These are phyloP conservation scores for Dioscorea zingiberensis DNA, from an alignment of 106 monocot species.

Conservation along the genomic window DNA sequence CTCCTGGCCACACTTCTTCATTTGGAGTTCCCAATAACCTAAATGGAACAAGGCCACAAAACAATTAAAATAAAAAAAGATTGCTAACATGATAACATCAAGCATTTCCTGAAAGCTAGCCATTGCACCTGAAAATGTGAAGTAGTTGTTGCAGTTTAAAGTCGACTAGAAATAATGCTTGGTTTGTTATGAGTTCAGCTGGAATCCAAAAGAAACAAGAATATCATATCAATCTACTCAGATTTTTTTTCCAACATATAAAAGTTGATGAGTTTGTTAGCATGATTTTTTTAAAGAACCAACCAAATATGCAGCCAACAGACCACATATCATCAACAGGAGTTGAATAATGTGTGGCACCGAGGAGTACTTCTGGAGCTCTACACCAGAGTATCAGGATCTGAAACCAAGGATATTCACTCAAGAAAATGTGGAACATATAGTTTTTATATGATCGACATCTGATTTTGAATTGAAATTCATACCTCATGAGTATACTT, in stretches of 20 bases:
- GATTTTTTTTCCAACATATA: neutral
- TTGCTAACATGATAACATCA: neutral
- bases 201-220: neutral
- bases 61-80: neutral
- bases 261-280: neutral
- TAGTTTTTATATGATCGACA: neutral
- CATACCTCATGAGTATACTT: constrained; percentile 96
- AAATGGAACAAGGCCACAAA: neutral
- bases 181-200: constrained; percentile 83
- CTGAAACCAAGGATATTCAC: constrained; percentile 15
- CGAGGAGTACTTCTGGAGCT: constrained; percentile 74
- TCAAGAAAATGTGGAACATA: no score
- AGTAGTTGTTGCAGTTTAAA: constrained; percentile 95
- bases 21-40: constrained; percentile 91
- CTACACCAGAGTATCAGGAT: constrained; percentile 82
- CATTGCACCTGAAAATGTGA: constrained; percentile 65
- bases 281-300: neutral
- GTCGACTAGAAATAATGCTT: constrained; percentile 84
- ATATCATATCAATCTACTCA: neutral
- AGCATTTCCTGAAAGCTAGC: neutral
- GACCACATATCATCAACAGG: constrained; percentile 88
- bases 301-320: constrained; percentile 78
- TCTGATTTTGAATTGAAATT: neutral
- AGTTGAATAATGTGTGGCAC: constrained; percentile 61
- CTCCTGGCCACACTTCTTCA: constrained; percentile 83